phyloP scores from a whole-genome alignment of 306 rosid species.

The Citrullus mucosospermus region DNA sequence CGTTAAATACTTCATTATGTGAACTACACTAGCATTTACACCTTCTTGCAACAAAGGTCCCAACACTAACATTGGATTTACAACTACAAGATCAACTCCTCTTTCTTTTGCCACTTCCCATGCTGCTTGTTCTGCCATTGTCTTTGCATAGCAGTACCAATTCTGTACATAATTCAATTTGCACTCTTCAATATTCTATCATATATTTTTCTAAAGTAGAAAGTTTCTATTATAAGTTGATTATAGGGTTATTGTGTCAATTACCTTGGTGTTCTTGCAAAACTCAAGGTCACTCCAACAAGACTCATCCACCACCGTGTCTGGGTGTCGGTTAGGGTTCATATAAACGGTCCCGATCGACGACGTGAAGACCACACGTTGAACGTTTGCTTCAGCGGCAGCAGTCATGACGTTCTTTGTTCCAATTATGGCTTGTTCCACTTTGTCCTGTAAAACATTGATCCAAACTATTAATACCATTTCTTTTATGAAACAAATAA shows the following conservation, averaged over 20 bases:
- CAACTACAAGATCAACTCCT: constrained; percentile 57
- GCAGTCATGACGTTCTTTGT: constrained; percentile 52
- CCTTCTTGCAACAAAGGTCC: constrained; percentile 68
- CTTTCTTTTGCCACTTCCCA: constrained; percentile 53
- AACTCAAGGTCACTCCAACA: constrained; percentile 87
- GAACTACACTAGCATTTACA: constrained; percentile 64
- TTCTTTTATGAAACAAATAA: too few species aligned
- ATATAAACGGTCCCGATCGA: constrained; percentile 77
- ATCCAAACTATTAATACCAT: too few species aligned
- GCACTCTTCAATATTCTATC: neutral
- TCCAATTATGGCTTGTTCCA: constrained; percentile 71
- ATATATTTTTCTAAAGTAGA: neutral
- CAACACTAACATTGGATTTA: constrained; percentile 72
- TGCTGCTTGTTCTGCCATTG: constrained; percentile 74
- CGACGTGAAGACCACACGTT: constrained; percentile 81
- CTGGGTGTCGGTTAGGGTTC: constrained; percentile 55
- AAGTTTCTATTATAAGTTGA: too few species aligned
- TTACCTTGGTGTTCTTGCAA: constrained; percentile 84
- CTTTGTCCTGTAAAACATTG: constrained; percentile 30
- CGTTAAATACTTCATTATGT: constrained; percentile 57
- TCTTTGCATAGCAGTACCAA: constrained; percentile 90
- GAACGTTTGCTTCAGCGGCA: constrained; percentile 57
- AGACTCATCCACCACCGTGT: constrained; percentile 57
- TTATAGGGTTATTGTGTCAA: neutral
- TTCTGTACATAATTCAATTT: constrained; percentile 22